Conservation (phyloP, 164 flowering plant species). For the Magnolia sinica region DNA sequence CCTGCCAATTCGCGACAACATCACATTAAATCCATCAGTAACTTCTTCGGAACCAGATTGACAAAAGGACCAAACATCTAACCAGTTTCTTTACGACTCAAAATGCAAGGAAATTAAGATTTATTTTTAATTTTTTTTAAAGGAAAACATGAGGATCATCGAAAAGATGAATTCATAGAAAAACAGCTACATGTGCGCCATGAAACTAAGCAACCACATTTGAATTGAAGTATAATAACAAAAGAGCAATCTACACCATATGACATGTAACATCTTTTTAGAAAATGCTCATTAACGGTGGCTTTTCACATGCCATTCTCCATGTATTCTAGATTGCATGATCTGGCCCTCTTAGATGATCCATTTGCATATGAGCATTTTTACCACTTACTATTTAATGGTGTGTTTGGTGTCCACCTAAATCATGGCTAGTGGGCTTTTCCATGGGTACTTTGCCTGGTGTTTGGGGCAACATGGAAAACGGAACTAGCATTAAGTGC, state of each 20-base stretch:
- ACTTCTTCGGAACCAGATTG: too few relatives aligned
- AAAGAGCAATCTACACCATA: too few relatives aligned
- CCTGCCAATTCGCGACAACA: constrained; percentile 26
- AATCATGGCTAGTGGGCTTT: too few relatives aligned
- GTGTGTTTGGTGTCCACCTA: background rate
- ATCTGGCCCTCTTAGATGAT: background rate
- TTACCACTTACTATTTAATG: background rate
- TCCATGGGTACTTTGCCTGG: background rate
- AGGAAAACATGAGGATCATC: too few relatives aligned
- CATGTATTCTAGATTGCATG: too few relatives aligned
- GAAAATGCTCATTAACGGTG: too few relatives aligned
- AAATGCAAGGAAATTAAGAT: background rate
- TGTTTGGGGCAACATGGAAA: too few relatives aligned
- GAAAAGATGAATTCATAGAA: background rate
- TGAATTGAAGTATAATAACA: background rate
- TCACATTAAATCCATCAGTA: background rate
- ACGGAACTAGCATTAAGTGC: background rate
- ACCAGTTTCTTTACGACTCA: background rate
- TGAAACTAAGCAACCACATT: background rate
- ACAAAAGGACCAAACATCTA: constrained; percentile 1
- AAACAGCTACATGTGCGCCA: background rate
- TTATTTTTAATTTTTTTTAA: too few relatives aligned
- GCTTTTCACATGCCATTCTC: too few relatives aligned
- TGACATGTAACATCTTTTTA: too few relatives aligned
- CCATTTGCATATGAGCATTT: background rate